Conservation (phyloP, 148 eudicot genomes). For the Rhododendron simsii region DNA sequence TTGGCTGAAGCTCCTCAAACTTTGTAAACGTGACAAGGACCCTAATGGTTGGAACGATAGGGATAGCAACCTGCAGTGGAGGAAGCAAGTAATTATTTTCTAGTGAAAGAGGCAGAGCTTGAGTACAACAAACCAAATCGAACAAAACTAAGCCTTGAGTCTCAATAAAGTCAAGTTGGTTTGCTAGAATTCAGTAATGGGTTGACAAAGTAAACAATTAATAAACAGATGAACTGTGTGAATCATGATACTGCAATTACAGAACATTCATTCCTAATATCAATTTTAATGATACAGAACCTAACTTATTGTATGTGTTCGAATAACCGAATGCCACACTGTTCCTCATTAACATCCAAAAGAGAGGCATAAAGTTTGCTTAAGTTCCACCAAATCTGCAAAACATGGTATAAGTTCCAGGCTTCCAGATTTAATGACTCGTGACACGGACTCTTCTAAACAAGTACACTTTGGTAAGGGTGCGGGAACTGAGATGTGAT, state of each 20-base stretch:
- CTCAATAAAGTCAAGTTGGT: neutral
- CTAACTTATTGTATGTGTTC: neutral
- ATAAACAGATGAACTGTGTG: neutral
- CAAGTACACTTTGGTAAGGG: neutral
- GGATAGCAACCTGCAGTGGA: constrained; percentile 77
- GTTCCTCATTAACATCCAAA: neutral
- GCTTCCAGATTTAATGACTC: neutral
- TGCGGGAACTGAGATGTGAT: neutral
- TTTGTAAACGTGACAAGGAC: constrained; percentile 91
- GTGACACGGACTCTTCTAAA: neutral
- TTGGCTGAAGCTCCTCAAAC: constrained; percentile 78
- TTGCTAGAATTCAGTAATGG: neutral
- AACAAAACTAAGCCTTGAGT: neutral
- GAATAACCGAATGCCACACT: neutral
- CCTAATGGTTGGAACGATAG: constrained; percentile 91
- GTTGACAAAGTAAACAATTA: neutral
- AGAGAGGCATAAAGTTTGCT: neutral
- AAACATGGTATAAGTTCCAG: neutral
- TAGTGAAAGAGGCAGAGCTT: neutral
- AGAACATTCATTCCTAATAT: neutral
- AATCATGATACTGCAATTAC: neutral
- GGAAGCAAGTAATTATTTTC: neutral
- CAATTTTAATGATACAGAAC: neutral
- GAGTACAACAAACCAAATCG: neutral
- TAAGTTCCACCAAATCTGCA: neutral